Evolutionary conservation across 1,284 basidiomycete genomes (phyloP).

Genomic region (Tilletiopsis washingtonensis): DNA sequence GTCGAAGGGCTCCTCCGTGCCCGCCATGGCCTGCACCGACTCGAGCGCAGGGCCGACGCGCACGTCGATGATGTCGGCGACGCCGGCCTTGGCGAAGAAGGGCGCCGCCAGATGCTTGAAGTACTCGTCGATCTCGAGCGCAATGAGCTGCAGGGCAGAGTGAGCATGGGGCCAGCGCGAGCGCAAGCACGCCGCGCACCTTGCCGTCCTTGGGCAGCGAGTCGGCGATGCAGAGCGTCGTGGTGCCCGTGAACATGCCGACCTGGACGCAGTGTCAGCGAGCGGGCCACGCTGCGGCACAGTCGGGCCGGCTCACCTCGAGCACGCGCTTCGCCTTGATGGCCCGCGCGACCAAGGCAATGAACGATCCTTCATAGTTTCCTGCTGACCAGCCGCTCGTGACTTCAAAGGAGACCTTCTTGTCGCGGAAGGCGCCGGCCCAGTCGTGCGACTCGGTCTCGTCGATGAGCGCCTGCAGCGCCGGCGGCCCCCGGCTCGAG

Average conservation of each 20-base stretch:
- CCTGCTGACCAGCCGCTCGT: slow-evolving; percentile 23
- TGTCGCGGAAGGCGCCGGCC: slow-evolving; percentile 14
- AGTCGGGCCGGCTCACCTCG: slow-evolving; percentile 12
- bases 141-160: slow-evolving; percentile 24
- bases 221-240: slow-evolving; percentile 29
- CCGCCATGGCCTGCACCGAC: slow-evolving; percentile 19
- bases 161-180: slow-evolving; percentile 8
- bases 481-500: slow-evolving; percentile 15
- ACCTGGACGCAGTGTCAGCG: not conserved
- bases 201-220: slow-evolving; percentile 19
- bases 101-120: slow-evolving; percentile 36
- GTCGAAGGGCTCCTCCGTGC: slow-evolving; percentile 35
- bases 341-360: slow-evolving; percentile 23
- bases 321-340: slow-evolving; percentile 22
- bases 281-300: not conserved
- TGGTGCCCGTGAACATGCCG: slow-evolving; percentile 38
- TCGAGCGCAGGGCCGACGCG: slow-evolving; percentile 36
- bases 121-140: slow-evolving; percentile 45
- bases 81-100: slow-evolving; percentile 34
- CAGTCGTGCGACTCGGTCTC: slow-evolving; percentile 30
- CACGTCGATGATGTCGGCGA: slow-evolving; percentile 36
- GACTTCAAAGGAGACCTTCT: slow-evolving; percentile 18
- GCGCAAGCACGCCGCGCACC: slow-evolving; percentile 1
- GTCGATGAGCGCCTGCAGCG: slow-evolving; percentile 14
- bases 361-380: slow-evolving; percentile 27